Evolutionary conservation across 2,329 filamentous ascomycete species (phyloP).

Genomic region (Xylariaceae sp.): DNA sequence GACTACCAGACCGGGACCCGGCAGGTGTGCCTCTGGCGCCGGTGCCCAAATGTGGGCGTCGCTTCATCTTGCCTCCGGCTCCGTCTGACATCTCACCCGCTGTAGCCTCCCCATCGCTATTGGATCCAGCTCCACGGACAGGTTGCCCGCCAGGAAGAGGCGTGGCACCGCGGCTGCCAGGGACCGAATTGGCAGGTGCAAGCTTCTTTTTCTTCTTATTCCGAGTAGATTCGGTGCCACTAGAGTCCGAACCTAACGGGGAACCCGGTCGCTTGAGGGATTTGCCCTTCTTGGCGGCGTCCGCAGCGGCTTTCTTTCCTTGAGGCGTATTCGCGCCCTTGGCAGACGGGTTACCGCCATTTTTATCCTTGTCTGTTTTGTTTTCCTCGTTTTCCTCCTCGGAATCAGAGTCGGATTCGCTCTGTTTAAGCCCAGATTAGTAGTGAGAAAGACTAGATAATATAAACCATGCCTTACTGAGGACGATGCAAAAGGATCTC

Average conservation of each 20-base stretch:
- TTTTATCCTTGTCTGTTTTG: slow-evolving; percentile 39
- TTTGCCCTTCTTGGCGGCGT: slow-evolving; percentile 53
- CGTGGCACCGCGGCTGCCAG: slow-evolving; percentile 52
- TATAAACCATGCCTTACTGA: slow-evolving; percentile 36
- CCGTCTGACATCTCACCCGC: slow-evolving; percentile 64
- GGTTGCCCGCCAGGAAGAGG: slow-evolving; percentile 48
- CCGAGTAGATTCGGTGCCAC: slow-evolving; percentile 81
- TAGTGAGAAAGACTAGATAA: not conserved
- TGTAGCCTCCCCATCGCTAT: slow-evolving; percentile 69
- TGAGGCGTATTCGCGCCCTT: slow-evolving; percentile 63
- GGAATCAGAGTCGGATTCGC: slow-evolving; percentile 41
- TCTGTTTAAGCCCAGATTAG: slow-evolving; percentile 28
- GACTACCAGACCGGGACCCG: slow-evolving; percentile 60
- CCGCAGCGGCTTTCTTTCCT: slow-evolving; percentile 44
- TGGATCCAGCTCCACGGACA: slow-evolving; percentile 52
- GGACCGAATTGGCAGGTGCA: slow-evolving; percentile 39
- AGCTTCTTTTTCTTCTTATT: slow-evolving; percentile 64
- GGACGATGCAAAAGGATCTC: slow-evolving; percentile 53
- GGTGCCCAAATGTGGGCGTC: slow-evolving; percentile 45
- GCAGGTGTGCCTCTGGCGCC: slow-evolving; percentile 49
- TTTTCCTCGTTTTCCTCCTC: slow-evolving; percentile 43
- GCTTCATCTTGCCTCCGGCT: slow-evolving; percentile 42
- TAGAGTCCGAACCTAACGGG: slow-evolving; percentile 83
- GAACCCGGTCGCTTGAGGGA: slow-evolving; percentile 80
- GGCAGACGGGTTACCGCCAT: slow-evolving; percentile 54